phyloP scores from a whole-genome alignment of 352 stramenopile species.

The Globisporangium megalacanthum region DNA sequence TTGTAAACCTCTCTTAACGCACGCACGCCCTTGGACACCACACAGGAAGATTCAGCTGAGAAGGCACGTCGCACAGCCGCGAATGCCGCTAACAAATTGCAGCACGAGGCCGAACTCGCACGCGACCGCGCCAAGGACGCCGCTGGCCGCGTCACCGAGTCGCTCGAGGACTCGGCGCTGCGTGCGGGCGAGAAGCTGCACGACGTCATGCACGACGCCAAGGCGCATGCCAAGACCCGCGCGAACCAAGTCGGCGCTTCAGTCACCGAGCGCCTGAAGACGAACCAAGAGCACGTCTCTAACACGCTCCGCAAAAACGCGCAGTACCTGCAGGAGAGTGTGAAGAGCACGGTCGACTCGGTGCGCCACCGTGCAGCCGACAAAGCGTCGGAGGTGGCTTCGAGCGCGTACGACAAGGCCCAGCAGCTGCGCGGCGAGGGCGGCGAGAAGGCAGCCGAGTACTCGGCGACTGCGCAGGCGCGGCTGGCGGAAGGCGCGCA shows the following conservation, averaged over 20 bases:
- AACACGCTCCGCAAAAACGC: constrained; percentile 46
- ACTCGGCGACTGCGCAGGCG: constrained; percentile 26
- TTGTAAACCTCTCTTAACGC: too few species aligned
- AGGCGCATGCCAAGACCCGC: constrained; percentile 21
- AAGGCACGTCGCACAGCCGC: constrained; percentile 7
- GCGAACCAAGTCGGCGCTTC: constrained; percentile 5
- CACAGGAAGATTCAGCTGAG: constrained; percentile 8
- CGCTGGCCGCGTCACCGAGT: not conserved
- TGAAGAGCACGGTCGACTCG: constrained; percentile 22
- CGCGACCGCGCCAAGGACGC: constrained; percentile 12
- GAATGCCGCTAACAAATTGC: constrained; percentile 9
- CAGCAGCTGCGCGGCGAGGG: constrained; percentile 18
- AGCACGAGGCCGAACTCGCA: constrained; percentile 10
- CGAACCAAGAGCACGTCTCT: constrained; percentile 20
- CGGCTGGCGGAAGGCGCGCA: constrained; percentile 33
- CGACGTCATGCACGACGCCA: constrained; percentile 17
- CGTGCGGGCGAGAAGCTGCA: constrained; percentile 25
- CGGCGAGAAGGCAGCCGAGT: constrained; percentile 21
- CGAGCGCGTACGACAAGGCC: constrained; percentile 9
- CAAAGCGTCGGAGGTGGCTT: constrained; percentile 8
- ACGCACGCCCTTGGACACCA: not conserved
- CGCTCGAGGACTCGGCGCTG: constrained; percentile 11
- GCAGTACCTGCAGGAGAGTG: constrained; percentile 38
- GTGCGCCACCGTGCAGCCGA: constrained; percentile 13
- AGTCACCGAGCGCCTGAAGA: constrained; percentile 19